A percentile compares a stretch with the other conserved stretches of the same genome.
Conservation (phyloP, 805 yeast species). For the Wickerhamomyces chambardii region DNA sequence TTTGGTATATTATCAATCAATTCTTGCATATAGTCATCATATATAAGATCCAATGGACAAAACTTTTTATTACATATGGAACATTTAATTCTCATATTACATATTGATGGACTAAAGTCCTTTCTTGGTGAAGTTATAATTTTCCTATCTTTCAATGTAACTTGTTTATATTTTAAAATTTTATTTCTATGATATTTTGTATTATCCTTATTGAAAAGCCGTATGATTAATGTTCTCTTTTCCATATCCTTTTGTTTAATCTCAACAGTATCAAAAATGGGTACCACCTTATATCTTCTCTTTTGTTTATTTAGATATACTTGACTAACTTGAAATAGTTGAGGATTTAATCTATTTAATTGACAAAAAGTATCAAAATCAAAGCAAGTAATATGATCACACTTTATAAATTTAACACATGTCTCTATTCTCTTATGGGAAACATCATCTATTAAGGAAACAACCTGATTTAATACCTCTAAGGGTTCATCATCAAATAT, state of each 20-base stretch:
- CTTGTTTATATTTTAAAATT: neutral
- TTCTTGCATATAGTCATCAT: constrained; percentile 11
- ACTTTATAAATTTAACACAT: constrained; percentile 7
- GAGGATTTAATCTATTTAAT: constrained; percentile 1
- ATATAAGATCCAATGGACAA: constrained; percentile 6
- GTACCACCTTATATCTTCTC: neutral
- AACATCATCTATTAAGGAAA: constrained; percentile 8
- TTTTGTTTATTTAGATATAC: neutral
- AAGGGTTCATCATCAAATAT: constrained; percentile 10
- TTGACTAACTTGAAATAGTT: constrained; percentile 1
- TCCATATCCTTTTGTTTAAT: too few species aligned
- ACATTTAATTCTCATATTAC: constrained; percentile 2
- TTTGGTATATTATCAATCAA: constrained; percentile 2
- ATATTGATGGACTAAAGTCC: constrained; percentile 1
- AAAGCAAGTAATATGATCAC: constrained; percentile 9
- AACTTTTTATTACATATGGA: constrained; percentile 11
- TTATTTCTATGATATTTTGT: too few species aligned
- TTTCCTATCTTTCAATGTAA: neutral
- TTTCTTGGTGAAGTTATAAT: constrained; percentile 3
- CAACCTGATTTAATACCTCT: constrained; percentile 5
- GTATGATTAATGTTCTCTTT: too few species aligned
- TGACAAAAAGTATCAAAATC: constrained; percentile 8
- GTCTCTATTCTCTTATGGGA: constrained; percentile 7
- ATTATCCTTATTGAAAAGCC: too few species aligned
- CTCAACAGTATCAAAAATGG: neutral